A percentile compares a stretch with the other conserved stretches of the same genome.
Conservation (phyloP, 148 eudicot genomes). For the Beta vulgaris region DNA sequence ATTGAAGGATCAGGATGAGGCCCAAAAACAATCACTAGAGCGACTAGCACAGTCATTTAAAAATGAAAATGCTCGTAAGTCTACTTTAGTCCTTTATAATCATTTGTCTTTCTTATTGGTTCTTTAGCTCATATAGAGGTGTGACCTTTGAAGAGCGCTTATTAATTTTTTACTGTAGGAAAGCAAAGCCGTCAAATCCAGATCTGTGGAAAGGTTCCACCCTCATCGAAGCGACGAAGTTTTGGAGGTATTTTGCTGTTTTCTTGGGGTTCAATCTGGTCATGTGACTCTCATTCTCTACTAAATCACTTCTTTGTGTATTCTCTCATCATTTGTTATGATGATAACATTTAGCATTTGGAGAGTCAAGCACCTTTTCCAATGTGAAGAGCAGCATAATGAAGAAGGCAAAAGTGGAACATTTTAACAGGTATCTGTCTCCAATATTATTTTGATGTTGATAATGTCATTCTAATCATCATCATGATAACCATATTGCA, state of each 20-base stretch:
- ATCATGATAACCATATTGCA: neutral
- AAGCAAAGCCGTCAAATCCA: conserved; percentile 78
- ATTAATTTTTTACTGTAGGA: conserved; percentile 32
- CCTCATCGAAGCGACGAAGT: conserved; percentile 66
- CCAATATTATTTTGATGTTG: neutral
- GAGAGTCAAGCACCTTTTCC: conserved; percentile 50
- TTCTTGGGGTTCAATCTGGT: conserved; percentile 3
- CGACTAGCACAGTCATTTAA: conserved; percentile 51
- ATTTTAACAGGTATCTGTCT: conserved; percentile 54
- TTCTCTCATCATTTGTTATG: conserved; percentile 10
- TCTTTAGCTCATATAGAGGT: neutral
- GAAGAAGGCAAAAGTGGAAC: conserved; percentile 85
- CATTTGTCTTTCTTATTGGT: neutral
- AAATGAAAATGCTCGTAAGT: conserved; percentile 69
- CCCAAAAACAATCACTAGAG: conserved; percentile 45
- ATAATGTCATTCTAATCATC: too few species aligned
- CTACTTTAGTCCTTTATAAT: conserved; percentile 13
- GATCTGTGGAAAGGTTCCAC: conserved; percentile 71
- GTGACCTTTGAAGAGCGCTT: neutral
- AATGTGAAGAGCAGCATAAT: conserved; percentile 74
- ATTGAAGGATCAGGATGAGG: conserved; percentile 54
- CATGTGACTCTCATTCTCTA: neutral
- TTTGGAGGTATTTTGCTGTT: conserved; percentile 55
- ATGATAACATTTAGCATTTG: conserved; percentile 37
- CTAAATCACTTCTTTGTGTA: neutral